Base-by-base conservation (phyloP, 768 basidiomycete genomes). In the Amanita phalloides region DNA sequence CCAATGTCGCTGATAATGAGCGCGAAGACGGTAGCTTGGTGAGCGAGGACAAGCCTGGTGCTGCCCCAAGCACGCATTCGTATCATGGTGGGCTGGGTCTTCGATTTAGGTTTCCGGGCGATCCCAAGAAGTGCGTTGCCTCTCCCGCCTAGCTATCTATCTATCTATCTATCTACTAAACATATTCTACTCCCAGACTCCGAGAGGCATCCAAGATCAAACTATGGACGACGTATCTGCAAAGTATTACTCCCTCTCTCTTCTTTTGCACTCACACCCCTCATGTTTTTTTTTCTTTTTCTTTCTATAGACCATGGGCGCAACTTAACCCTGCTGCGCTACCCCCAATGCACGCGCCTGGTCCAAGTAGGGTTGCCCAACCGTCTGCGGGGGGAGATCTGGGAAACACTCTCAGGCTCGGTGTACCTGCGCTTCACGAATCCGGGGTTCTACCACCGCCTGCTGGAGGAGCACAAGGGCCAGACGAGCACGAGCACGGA, bases 291-390 rank as follows among this genome's bases (percentile, higher is more conserved):
- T 55, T 30, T 57, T 37, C 21, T 53, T 37, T 46, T 41, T 46
- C 6, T 17, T 17, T 17, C 17, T 17, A 17, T 61, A 96, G 90
- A 78, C 3, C 93, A 97, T 60, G 96, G 96, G 20, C 84, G 96
- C 23, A 92, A 93, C 61, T 74, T 98, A n/a, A 94, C 96, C 0
- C 77, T 98, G 25, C 72, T 98, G 17, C 88, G 95, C 30, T 99
- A 97, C 66, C 95, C 96, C 0, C 87, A 94, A 65, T 93, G 91
- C 62, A 96, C 94, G 38, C 86, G 96, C n/a, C 79, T 99, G 25
- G 86, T 98, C 1, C 95, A 96, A 68, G 95, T 98, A 49, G 96
- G 96, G 44, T 75, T 99, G 3, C 96, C 96, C 2, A 96, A 94
- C 59, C 76, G 92, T 14, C 74, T 99, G 7, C 81, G 96, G 21